Evolutionary conservation across 2,329 filamentous ascomycete genomes (phyloP), one percentile per base, ranked within the genome.

Genomic region (Aspergillus sp.): DNA sequence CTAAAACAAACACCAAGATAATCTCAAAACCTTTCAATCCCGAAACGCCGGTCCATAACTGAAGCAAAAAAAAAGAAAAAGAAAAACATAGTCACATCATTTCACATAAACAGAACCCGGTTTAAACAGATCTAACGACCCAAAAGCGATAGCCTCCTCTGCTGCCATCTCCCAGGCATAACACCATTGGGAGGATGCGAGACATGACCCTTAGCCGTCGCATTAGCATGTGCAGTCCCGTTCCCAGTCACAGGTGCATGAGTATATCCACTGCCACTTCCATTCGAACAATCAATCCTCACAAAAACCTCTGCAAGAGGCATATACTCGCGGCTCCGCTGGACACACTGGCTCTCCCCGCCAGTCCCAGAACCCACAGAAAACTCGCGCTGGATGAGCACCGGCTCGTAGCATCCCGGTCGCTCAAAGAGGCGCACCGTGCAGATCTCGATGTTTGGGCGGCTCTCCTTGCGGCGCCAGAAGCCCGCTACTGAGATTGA

Each of bases 371-470:
- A 38, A 9, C 48, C 24, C 34, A 18, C 22, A 22, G 53, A 54
- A 2, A 72, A 53, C 8, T 63, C 58, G 24, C 66, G 54, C 18
- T 45, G 59, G 45, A 74, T 58, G 0, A 74, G 61, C 1, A 71
- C 67, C 4, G 58, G 49, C 39, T 72, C 69, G 5, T 66, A 57
- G 41, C 72, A 74, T 2, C 64, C 70, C 1, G 71, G 68, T 0
- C 68, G 63, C 43, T 74, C 71, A 55, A 73, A 68, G 1, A 74
- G 53, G 24, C 70, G 66, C 54, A 74, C 66, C 13, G 66, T 69
- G 62, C 72, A 74, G 15, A 58, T 56, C 17, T 64, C 60, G n/a
- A 24, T 17, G 12, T 53, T 26, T 55, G 51, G 41, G 58, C 9
- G 43, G 3, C 24, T 32, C 12, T 47, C 17, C 24, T 34, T 47